Conservation (phyloP, 179 eudicot species). For the Silene vulgaris region DNA sequence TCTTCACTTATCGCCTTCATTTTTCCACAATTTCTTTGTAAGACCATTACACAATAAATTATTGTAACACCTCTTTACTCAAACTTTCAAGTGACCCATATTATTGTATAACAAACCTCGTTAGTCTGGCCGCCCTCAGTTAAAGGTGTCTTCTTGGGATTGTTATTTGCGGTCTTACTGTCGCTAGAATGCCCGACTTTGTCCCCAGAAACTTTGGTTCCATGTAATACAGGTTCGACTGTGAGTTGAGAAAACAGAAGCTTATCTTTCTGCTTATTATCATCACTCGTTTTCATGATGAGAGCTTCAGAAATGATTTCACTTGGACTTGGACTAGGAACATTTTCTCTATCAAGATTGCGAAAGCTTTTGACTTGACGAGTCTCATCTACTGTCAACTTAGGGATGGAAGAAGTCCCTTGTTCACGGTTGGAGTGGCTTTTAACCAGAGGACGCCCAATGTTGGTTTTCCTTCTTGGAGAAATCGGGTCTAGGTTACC, state of each 20-base stretch:
- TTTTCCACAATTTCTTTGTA: neutral
- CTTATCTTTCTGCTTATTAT: conserved; percentile 21
- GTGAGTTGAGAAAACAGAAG: conserved; percentile 7
- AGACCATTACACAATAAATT: neutral
- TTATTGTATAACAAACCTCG: neutral
- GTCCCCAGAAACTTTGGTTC: conserved; percentile 6
- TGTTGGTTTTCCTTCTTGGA: neutral
- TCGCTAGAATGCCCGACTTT: conserved; percentile 10
- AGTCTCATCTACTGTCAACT: conserved; percentile 8
- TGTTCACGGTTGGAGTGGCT: conserved; percentile 22
- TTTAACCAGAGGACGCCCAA: conserved; percentile 18
- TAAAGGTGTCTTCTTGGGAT: conserved; percentile 1
- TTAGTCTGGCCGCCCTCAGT: conserved; percentile 11
- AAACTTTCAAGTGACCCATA: neutral
- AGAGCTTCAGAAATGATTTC: conserved; percentile 21
- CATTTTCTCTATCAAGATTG: conserved; percentile 9
- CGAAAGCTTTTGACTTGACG: conserved; percentile 18
- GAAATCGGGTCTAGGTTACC: conserved; percentile 14
- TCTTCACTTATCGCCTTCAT: conserved; percentile 35
- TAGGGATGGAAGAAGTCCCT: conserved; percentile 16
- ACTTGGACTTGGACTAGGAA: conserved; percentile 20
- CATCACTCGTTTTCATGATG: conserved; percentile 11
- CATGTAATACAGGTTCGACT: neutral
- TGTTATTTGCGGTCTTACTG: neutral
- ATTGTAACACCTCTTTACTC: neutral